Evolutionary conservation across 129 eudicot genomes (phyloP).

Genomic region (Artemisia tridentata): DNA sequence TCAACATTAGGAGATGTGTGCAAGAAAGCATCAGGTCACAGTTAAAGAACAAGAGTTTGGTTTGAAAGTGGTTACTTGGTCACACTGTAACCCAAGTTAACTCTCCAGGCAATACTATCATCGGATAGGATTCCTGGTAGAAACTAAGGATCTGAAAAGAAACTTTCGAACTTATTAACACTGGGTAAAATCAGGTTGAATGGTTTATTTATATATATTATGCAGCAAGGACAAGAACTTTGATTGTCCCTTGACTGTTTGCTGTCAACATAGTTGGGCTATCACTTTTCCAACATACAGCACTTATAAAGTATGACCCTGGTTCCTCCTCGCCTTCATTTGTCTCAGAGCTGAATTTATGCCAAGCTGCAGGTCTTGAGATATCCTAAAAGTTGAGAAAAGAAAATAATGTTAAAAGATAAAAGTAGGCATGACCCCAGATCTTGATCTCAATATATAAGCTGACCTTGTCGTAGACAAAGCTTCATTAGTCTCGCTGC

Average conservation of each 20-base stretch:
- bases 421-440: background rate
- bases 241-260: slow-evolving; percentile 81
- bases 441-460: background rate
- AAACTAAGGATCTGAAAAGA: slow-evolving; percentile 4
- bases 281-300: slow-evolving; percentile 85
- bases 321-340: slow-evolving; percentile 50
- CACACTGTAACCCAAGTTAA: too few species aligned
- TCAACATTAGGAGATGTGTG: too few species aligned
- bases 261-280: slow-evolving; percentile 85
- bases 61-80: too few species aligned
- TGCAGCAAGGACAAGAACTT: slow-evolving; percentile 71
- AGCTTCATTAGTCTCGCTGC: slow-evolving; percentile 88
- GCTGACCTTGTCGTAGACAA: slow-evolving; percentile 79
- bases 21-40: too few species aligned
- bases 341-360: slow-evolving; percentile 50
- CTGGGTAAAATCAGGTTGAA: background rate
- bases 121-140: background rate
- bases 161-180: background rate
- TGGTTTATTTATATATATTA: slow-evolving; percentile 20
- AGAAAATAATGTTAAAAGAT: background rate
- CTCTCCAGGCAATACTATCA: too few species aligned
- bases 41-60: too few species aligned
- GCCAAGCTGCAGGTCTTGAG: slow-evolving; percentile 70
- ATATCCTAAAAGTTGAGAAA: slow-evolving; percentile 48
- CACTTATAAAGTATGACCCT: slow-evolving; percentile 76